phyloP scores from a whole-genome alignment of 164 flowering plant species.

The Liquidambar formosana region DNA sequence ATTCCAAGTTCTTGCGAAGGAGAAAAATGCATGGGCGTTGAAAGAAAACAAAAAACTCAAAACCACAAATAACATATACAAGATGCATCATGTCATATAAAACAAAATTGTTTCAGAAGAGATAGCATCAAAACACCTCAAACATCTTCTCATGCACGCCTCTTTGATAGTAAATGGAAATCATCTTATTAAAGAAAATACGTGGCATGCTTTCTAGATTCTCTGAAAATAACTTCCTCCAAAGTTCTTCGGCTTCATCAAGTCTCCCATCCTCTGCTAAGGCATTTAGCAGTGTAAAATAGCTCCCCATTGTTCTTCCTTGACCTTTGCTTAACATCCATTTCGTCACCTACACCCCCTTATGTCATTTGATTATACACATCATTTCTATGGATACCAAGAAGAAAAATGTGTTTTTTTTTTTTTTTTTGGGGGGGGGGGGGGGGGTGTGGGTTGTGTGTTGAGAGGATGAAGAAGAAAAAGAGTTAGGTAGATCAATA shows the following conservation, averaged over 20 bases:
- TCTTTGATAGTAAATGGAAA: constrained; percentile 66
- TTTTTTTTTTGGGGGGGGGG: too few relatives aligned
- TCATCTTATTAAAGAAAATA: constrained; percentile 73
- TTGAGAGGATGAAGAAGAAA: too few relatives aligned
- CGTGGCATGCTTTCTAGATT: constrained; percentile 78
- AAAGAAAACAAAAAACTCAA: too few relatives aligned
- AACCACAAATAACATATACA: too few relatives aligned
- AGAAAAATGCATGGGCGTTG: too few relatives aligned
- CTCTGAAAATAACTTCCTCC: constrained; percentile 62
- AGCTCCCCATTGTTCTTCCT: constrained; percentile 92
- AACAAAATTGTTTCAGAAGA: not conserved
- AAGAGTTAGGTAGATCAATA: not conserved
- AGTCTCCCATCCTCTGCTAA: constrained; percentile 81
- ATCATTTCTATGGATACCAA: not conserved
- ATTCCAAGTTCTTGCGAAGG: too few relatives aligned
- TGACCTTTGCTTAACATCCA: constrained; percentile 99
- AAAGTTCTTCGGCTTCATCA: constrained; percentile 90
- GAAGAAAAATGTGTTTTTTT: too few relatives aligned
- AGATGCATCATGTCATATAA: too few relatives aligned
- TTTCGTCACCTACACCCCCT: constrained; percentile 63
- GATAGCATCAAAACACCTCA: constrained; percentile 57
- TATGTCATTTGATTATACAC: not conserved
- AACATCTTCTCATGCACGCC: constrained; percentile 83
- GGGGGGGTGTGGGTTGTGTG: too few relatives aligned
- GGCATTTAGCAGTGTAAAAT: constrained; percentile 70